phyloP scores from a whole-genome alignment of 2,329 filamentous ascomycete genomes.

The Fusarium vanettenii region DNA sequence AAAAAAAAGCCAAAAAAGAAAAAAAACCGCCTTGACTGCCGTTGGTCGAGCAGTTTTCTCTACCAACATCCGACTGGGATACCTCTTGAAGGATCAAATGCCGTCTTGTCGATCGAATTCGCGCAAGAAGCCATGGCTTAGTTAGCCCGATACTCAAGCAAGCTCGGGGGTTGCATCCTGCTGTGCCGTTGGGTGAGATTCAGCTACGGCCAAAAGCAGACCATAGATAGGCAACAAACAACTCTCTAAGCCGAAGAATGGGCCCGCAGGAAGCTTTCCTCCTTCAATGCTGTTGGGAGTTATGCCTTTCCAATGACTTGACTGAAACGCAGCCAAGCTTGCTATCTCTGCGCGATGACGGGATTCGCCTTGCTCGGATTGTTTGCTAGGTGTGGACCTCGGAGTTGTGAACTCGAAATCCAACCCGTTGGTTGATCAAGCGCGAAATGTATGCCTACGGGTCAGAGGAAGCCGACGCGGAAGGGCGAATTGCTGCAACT shows the following conservation, averaged over 20 bases:
- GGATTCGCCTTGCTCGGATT: neutral
- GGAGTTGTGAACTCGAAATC: neutral
- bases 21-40: neutral
- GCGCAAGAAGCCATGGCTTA: neutral
- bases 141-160: neutral
- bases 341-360: neutral
- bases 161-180: neutral
- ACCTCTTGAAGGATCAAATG: neutral
- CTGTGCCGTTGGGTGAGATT: neutral
- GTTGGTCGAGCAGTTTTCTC: neutral
- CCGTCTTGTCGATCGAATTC: neutral
- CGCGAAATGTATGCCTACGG: neutral
- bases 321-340: neutral
- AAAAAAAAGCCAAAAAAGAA: too few species aligned
- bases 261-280: neutral
- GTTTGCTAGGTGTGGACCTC: neutral
- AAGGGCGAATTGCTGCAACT: neutral
- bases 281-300: neutral
- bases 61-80: neutral
- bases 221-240: neutral
- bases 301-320: neutral
- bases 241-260: neutral
- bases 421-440: neutral
- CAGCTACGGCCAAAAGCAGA: neutral
- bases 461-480: neutral